Conservation (phyloP, 2,329 filamentous ascomycete species). For the Escovopsis sp. region DNA sequence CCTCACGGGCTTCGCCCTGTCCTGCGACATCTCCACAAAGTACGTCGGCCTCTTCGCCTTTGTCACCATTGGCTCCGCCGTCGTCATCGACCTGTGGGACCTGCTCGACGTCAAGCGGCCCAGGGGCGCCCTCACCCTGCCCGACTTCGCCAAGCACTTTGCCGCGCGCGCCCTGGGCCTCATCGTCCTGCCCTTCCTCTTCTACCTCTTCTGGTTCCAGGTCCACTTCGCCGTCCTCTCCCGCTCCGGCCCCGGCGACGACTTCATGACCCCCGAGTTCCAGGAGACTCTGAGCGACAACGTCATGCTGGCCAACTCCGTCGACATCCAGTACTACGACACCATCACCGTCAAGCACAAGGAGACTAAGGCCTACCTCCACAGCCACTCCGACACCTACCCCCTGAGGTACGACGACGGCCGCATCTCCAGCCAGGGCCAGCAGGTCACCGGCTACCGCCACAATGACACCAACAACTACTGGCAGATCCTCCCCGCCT, state of each 20-base stretch:
- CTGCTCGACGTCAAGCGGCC: conserved; percentile 78
- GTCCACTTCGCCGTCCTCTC: conserved; percentile 88
- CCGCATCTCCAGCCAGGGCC: conserved; percentile 89
- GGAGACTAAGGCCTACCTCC: conserved; percentile 90
- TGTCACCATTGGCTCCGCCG: conserved; percentile 87
- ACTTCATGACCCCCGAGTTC: conserved; percentile 98
- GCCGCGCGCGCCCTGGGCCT: conserved; percentile 71
- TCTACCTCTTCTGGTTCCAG: conserved; percentile 99
- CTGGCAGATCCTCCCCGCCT: conserved; percentile 76
- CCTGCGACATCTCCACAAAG: conserved; percentile 96
- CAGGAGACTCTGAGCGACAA: conserved; percentile 96
- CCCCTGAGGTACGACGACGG: conserved; percentile 94
- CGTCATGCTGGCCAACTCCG: conserved; percentile 71
- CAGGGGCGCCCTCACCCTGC: conserved; percentile 64
- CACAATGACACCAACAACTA: conserved; percentile 98
- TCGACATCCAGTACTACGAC: conserved; percentile 84
- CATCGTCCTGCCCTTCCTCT: conserved; percentile 83
- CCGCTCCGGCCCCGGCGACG: conserved; percentile 84
- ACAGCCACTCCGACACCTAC: conserved; percentile 82
- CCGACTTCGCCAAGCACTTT: conserved; percentile 80
- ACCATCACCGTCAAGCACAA: conserved; percentile 82
- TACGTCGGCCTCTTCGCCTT: conserved; percentile 96
- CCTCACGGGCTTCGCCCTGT: conserved; percentile 83
- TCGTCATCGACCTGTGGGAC: conserved; percentile 89
- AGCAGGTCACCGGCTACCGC: conserved; percentile 95